phyloP scores from a whole-genome alignment of 495 filamentous ascomycete genomes.

The Aspergillus cristatus region DNA sequence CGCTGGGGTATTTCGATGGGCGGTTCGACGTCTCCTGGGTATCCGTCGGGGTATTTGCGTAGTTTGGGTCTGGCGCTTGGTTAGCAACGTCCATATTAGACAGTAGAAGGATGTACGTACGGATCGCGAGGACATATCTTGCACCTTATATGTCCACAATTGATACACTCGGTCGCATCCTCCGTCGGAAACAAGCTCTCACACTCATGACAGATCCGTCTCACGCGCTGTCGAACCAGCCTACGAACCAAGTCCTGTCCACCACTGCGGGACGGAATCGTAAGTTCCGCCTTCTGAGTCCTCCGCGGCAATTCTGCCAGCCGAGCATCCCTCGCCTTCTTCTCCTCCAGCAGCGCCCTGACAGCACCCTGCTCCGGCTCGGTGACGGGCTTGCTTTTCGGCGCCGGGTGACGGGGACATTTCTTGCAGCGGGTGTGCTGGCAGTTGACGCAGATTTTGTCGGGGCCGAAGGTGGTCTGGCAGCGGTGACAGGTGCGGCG shows the following conservation, averaged over 20 bases:
- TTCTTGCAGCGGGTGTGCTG: slow-evolving; percentile 69
- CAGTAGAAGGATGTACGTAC: slow-evolving; percentile 40
- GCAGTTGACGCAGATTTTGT: slow-evolving; percentile 63
- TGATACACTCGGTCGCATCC: slow-evolving; percentile 52
- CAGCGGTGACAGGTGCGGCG: slow-evolving; percentile 76
- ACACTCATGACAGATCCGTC: slow-evolving; percentile 73
- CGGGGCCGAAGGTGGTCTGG: slow-evolving; percentile 58
- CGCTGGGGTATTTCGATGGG: slow-evolving; percentile 23
- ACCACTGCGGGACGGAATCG: slow-evolving; percentile 52
- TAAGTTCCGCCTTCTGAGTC: slow-evolving; percentile 33
- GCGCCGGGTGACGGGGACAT: slow-evolving; percentile 61
- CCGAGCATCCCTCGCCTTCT: slow-evolving; percentile 8
- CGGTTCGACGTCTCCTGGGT: slow-evolving; percentile 58
- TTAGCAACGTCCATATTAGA: background rate
- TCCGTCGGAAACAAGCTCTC: slow-evolving; percentile 46
- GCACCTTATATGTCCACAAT: slow-evolving; percentile 70
- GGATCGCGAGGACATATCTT: slow-evolving; percentile 73
- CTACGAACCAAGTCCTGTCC: slow-evolving; percentile 64
- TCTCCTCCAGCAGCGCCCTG: slow-evolving; percentile 5
- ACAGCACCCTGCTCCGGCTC: slow-evolving; percentile 24
- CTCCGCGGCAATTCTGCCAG: slow-evolving; percentile 8
- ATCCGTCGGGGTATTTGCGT: slow-evolving; percentile 67
- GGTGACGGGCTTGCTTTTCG: slow-evolving; percentile 34
- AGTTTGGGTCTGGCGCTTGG: slow-evolving; percentile 51
- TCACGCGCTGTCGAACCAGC: slow-evolving; percentile 56